Evolutionary conservation across 768 basidiomycete species (phyloP).

Genomic region (Pulveroboletus frians): DNA sequence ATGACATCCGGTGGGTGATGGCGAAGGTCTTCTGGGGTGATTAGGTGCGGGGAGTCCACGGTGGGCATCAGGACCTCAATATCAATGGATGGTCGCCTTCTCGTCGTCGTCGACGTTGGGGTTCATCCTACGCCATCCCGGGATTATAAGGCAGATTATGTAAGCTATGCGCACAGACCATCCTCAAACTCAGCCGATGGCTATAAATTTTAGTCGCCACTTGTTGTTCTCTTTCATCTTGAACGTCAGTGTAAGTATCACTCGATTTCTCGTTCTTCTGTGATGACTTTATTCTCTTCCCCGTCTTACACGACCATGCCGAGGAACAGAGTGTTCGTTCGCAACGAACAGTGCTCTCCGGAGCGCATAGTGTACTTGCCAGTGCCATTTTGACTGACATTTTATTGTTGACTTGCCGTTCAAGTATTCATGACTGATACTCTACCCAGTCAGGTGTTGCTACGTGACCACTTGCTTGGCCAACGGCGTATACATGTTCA

Average conservation of each 20-base stretch:
- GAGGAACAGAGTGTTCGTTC: slow-evolving; percentile 79
- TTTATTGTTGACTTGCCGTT: not conserved
- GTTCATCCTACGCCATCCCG: not conserved
- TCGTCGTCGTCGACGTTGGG: slow-evolving; percentile 20
- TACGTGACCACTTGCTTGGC: not conserved
- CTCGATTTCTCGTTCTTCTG: not conserved
- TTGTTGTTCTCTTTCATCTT: not conserved
- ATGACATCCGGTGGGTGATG: slow-evolving; percentile 33
- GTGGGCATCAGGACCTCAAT: slow-evolving; percentile 18
- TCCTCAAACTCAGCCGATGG: slow-evolving; percentile 18
- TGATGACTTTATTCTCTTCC: slow-evolving; percentile 87
- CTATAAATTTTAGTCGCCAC: slow-evolving; percentile 25
- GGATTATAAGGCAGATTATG: slow-evolving; percentile 18
- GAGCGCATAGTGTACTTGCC: slow-evolving; percentile 77
- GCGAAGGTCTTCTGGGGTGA: slow-evolving; percentile 9
- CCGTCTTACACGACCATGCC: slow-evolving; percentile 88
- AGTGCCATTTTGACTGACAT: slow-evolving; percentile 82
- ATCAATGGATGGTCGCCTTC: not conserved
- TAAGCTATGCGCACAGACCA: slow-evolving; percentile 32
- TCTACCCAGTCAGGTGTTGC: slow-evolving; percentile 3
- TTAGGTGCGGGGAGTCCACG: slow-evolving; percentile 7
- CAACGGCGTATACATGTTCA: not conserved
- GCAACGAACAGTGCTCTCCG: slow-evolving; percentile 63
- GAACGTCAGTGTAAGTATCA: slow-evolving; percentile 11
- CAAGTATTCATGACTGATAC: slow-evolving; percentile 10